A percentile compares a stretch with the other conserved stretches of the same genome.
These are phyloP conservation scores for Grigorovia humatica DNA, from an alignment of 805 yeast species.

Conservation along the genomic window DNA sequence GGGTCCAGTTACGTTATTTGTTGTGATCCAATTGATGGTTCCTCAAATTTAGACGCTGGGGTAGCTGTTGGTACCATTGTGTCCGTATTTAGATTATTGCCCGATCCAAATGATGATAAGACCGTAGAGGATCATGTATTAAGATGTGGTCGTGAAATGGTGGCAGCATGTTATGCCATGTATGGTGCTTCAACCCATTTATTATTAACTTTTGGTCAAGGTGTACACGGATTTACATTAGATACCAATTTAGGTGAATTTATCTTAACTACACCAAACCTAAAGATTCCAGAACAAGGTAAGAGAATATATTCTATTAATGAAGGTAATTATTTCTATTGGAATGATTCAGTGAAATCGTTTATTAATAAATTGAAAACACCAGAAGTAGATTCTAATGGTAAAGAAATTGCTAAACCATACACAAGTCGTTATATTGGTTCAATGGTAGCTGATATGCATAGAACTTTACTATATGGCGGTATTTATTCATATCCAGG, in stretches of 20 bases:
- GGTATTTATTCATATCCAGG: constrained; percentile 93
- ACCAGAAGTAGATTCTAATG: constrained; percentile 50
- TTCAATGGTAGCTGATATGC: constrained; percentile 98
- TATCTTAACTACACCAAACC: constrained; percentile 75
- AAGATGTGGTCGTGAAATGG: constrained; percentile 88
- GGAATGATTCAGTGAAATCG: constrained; percentile 61
- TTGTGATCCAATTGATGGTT: constrained; percentile 96
- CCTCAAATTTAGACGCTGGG: constrained; percentile 94
- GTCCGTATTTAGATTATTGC: constrained; percentile 70
- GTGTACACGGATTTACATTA: constrained; percentile 89
- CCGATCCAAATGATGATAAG: constrained; percentile 69
- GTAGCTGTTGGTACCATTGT: constrained; percentile 97
- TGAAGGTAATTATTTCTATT: constrained; percentile 85
- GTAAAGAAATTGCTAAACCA: constrained; percentile 35
- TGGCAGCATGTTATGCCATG: constrained; percentile 97
- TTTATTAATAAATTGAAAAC: constrained; percentile 67
- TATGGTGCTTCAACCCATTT: constrained; percentile 95
- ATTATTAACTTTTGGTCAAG: constrained; percentile 82
- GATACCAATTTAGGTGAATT: constrained; percentile 92
- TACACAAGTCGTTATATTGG: constrained; percentile 93
- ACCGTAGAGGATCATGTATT: constrained; percentile 55
- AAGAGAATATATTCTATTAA: constrained; percentile 82
- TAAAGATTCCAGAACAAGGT: constrained; percentile 47
- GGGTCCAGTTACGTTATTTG: constrained; percentile 66
- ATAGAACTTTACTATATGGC: constrained; percentile 89